phyloP scores from a whole-genome alignment of 306 rosid species.

The Quercus bicolor region DNA sequence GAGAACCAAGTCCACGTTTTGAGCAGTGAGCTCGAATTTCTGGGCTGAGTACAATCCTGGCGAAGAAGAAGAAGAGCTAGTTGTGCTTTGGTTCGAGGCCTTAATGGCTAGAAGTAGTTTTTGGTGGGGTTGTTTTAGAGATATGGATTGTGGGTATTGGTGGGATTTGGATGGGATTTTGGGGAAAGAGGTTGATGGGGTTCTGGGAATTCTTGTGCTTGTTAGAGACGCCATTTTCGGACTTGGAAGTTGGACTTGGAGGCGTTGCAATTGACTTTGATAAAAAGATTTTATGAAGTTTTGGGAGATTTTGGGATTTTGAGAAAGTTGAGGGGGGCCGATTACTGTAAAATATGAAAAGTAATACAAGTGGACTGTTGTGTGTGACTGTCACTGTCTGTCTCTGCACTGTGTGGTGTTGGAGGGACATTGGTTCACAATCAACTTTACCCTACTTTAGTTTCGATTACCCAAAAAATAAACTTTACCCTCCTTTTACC shows the following conservation, averaged over 20 bases:
- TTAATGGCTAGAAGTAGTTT: constrained; percentile 22
- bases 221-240: constrained; percentile 40
- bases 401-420: no score
- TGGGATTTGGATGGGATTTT: constrained; percentile 1
- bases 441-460: no score
- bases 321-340: background rate
- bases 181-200: constrained; percentile 13
- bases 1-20: constrained; percentile 81
- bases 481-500: no score
- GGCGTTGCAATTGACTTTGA: background rate
- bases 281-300: background rate
- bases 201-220: constrained; percentile 25
- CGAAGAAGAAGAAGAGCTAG: constrained; percentile 11
- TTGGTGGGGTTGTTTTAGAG: background rate
- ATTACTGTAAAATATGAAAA: background rate
- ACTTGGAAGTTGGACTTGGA: background rate
- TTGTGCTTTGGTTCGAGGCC: constrained; percentile 35
- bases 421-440: no score
- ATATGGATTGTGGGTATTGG: constrained; percentile 8
- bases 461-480: no score
- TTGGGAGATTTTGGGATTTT: background rate
- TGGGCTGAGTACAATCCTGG: constrained; percentile 85
- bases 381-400: no score
- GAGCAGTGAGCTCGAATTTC: constrained; percentile 61
- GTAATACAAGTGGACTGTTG: background rate